Evolutionary conservation across 345 rosid genomes (phyloP), one percentile per base, ranked within the genome.

Genomic region (Pistacia integerrima): DNA sequence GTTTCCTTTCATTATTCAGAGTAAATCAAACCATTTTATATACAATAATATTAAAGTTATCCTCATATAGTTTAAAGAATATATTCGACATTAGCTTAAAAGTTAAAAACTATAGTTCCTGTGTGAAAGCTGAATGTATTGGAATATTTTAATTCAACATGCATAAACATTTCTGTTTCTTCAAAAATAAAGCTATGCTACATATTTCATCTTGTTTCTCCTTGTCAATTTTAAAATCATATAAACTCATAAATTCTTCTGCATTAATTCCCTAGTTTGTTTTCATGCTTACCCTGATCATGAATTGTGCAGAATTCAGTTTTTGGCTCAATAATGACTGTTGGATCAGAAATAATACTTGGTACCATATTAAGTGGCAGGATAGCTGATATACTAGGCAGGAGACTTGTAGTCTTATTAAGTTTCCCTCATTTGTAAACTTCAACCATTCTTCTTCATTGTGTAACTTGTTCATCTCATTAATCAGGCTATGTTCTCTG

Each of bases 251-350:
- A 52, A 52, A 14, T 1, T 12, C 3, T 17, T 52, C 6, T 38
- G 6, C 17, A 13, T 10, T 49, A 48, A 57, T 35, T 0, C 28
- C n/a, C 14, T 33, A 62, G 30, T 11, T 46, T 22, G 22, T 2
- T 67, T 73, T 22, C 2, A 17, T 52, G 51, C 36, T 41, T 10
- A 28, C 7, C n/a, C 52, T 11, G 55, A 12, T 12, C 17, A 3
- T 22, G 13, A 2, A 22, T 52, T 46, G 18, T 76, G 78, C 86
- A 85, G 92, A 87, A 69, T 70, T 90, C 94, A 0, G n/a, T 87
- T 59, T 90, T 89, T 69, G 92, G 88, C 1, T 90, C 91, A 51
- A 25, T 89, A 49, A 18, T 89, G 80, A 86, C 91, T 4, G 30
- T 90, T 63, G 92, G 92, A 22, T 22, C 22, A 81, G 91, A 84